Evolutionary conservation across 495 filamentous ascomycete genomes (phyloP), one percentile per base, ranked within the genome.

Genomic region (Neurospora hispaniola): DNA sequence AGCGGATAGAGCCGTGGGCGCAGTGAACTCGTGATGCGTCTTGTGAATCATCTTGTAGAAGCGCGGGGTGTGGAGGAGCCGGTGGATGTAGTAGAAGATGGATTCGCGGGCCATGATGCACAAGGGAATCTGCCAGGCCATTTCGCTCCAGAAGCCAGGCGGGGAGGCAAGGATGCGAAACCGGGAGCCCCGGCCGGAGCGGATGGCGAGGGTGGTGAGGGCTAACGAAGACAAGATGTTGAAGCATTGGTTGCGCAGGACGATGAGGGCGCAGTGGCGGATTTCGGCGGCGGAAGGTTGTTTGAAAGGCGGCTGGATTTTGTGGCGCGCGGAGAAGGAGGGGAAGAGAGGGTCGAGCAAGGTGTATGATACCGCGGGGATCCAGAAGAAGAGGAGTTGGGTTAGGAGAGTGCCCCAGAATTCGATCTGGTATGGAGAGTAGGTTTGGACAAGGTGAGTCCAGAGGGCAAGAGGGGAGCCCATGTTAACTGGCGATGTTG

Each of bases 1-100:
- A 1, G 87, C 85, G 0, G 88, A 82, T 9, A 90, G 77, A 0
- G 87, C 85, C n/a, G 89, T 84, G 0, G 88, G 89, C 0, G 88
- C 86, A 0, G 85, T 88, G 78, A 89, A 90, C 20, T 79, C 76
- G 78, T 90, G 88, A 73, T 90, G 89, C 40, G 80, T 76, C 70
- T 88, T 88, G 80, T 90, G 89, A 69, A 90, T 83, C 8, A 71
- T 74, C 31, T 75, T 76, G 79, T 88, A 90, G 12, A 90, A 71
- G 6, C 46, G 72, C 0, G 82, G 86, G 5, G 79, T 76, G 78
- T 92, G 85, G 40, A 91, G 80, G 42, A 86, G 72, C 39, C 87
- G 81, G 77, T 92, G 87, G 73, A 80, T 72, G 73, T 86, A 86
- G 78, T 89, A 90, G 80, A 90, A 90, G 5, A 85, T 40, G 11